These are phyloP conservation scores for Debaryomyces nepalensis DNA, from an alignment of 1,139 yeast genomes.

Conservation along the genomic window DNA sequence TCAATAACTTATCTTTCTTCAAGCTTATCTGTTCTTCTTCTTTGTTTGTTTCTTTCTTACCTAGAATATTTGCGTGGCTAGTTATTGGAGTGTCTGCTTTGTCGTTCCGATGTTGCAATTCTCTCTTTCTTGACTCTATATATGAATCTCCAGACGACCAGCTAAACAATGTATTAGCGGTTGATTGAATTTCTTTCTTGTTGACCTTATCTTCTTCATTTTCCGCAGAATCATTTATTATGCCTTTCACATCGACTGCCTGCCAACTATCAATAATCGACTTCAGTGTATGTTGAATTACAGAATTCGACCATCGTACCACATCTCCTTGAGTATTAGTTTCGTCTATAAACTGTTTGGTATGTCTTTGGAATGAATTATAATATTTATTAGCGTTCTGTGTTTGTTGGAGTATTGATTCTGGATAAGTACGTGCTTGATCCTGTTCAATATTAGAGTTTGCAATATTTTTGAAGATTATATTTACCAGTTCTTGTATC, in stretches of 20 bases:
- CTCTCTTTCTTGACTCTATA: conserved; percentile 38
- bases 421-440: conserved; percentile 33
- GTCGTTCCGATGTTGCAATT: conserved; percentile 21
- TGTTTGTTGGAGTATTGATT: conserved; percentile 38
- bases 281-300: conserved; percentile 35
- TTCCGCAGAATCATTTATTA: conserved; percentile 3
- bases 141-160: conserved; percentile 53
- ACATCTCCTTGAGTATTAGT: conserved; percentile 19
- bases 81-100: conserved; percentile 6
- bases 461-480: conserved; percentile 8
- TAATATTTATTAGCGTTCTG: conserved; percentile 38
- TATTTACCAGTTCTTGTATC: conserved; percentile 6
- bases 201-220: conserved; percentile 2
- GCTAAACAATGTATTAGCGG: conserved; percentile 43
- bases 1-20: conserved; percentile 12
- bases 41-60: conserved; percentile 11
- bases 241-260: conserved; percentile 19
- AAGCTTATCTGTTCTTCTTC: conserved; percentile 9
- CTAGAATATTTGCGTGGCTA: not conserved
- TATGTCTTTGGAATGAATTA: conserved; percentile 40
- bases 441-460: not conserved
- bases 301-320: conserved; percentile 42
- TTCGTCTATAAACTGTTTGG: conserved; percentile 38
- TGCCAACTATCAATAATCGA: conserved; percentile 37
- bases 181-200: conserved; percentile 13